Conservation (phyloP, 176 grass and related monocot genomes). For the Melocanna baccifera region DNA sequence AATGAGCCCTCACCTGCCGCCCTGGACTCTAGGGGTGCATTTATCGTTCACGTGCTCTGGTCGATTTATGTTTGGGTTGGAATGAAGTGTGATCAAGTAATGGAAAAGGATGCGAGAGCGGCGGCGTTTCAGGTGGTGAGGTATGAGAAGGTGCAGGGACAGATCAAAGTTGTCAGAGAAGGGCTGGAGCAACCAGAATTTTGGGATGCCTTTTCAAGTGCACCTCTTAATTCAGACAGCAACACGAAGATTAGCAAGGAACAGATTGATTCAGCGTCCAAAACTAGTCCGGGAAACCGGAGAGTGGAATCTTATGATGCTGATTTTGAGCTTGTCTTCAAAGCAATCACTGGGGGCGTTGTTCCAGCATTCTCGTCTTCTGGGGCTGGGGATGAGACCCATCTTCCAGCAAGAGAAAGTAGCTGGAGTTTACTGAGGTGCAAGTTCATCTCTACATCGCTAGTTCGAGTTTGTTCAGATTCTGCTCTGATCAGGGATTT, state of each 20-base stretch:
- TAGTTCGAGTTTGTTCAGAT: conserved; percentile 65
- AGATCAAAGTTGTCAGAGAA: conserved; percentile 67
- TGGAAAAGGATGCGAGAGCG: conserved; percentile 88
- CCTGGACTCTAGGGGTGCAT: conserved; percentile 88
- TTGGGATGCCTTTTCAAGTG: conserved; percentile 80
- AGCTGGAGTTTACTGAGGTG: conserved; percentile 74
- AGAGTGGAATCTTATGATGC: conserved; percentile 70
- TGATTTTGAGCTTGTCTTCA: conserved; percentile 84
- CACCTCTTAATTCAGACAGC: conserved; percentile 53
- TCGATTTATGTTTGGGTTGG: conserved; percentile 98
- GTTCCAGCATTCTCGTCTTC: conserved; percentile 84
- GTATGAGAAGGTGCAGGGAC: conserved; percentile 94
- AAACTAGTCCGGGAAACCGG: conserved; percentile 48
- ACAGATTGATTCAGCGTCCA: conserved; percentile 51
- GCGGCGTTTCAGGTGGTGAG: conserved; percentile 87
- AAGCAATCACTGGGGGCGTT: conserved; percentile 80
- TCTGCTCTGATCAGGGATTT: conserved; percentile 55
- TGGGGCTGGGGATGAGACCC: conserved; percentile 62
- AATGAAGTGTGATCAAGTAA: conserved; percentile 63
- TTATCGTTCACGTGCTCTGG: conserved; percentile 80
- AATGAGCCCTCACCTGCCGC: conserved; percentile 69
- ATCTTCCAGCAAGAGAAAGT: conserved; percentile 88
- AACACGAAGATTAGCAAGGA: conserved; percentile 51
- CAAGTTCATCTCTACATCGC: conserved; percentile 60
- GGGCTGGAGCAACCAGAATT: conserved; percentile 76